Base-by-base conservation (phyloP, 202 grass and related monocot genomes). In the Hordeum pubiflorum region DNA sequence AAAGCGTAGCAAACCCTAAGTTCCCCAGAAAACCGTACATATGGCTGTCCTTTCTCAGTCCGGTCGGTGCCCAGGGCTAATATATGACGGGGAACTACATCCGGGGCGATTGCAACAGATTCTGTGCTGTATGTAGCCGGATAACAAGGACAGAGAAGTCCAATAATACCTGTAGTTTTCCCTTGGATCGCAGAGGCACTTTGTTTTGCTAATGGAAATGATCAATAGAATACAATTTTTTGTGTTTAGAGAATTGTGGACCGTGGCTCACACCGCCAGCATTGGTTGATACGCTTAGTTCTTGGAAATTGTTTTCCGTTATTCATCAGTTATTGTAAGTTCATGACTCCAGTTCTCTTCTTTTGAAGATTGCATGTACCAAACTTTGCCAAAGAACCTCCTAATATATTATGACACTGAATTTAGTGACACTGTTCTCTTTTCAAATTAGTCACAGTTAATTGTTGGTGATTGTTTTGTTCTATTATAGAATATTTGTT, bases 1-100 rank as follows among this genome's bases (percentile, higher is more conserved):
- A 78, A 97, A 93, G 43, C 90, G 86, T 36, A 93, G 43, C 88
- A 91, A 97, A 57, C 84, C 84, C 4, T 83, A 72, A 70, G 54
- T 50, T 55, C 65, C 44, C 32, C 54, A 86, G 80, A 40, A 83
- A 59, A 71, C 29, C 74, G 84, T 90, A 87, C 75, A 90, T 90
- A 86, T 76, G 80, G 63, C 68, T 43, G 39, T 46, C 54, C 54
- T 79, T 82, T 83, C 18, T 79, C 81, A 65, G 63, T 87, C 70
- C 44, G 3, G 43, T 72, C 27, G 41, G 63, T 80, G 44, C 84
- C 88, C 71, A 65, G 76, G 70, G 63, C 70, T 86, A 76, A 80
- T 83, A 83, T 90, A 57, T 90, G 75, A 63, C 31, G 36, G 43
- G 70, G 70, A 80, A 77, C 44, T 80, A 64, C 55, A 40, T 80